Evolutionary conservation across 1,139 yeast genomes (phyloP), one percentile per base, ranked within the genome.

Genomic region (Neolecta irregularis): DNA sequence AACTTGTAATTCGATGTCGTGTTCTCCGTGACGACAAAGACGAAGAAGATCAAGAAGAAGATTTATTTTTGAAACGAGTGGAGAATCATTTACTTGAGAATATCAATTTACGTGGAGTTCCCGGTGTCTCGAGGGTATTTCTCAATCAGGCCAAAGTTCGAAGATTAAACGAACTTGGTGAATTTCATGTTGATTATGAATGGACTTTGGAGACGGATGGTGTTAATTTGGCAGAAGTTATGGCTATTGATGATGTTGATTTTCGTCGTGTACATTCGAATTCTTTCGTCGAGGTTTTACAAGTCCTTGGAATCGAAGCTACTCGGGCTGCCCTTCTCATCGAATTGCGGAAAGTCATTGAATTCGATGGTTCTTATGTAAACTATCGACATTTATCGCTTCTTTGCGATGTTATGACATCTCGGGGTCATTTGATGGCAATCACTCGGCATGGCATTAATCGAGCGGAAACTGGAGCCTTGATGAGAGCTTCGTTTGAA

Each of bases 161-260:
- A 13, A 32, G 36, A 12, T 38, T 41, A 22, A 37, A 43, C 18
- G 46, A 46, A 26, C 67, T 76, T 35, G 98, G 98, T 50, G 95
- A 81, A 45, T 88, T 64, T 53, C 70, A 71, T 44, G 88, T 80
- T 60, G 77, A 78, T 44, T 85, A 81, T 55, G 96, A 88, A 57
- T 88, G 96, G 96, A 95, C 83, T 25, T 67, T 91, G 57, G 99
- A 91, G 68, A 85, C 98, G 2, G 98, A 91, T 62, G 99, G 99
- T 65, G 88, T 81, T 39, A 91, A 88, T 53, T 67, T 91, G 50
- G 78, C 95, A 2, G 95, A 85, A 52, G 98, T 88, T 37, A 80
- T 91, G 77, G 69, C 88, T 30, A 88, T 83, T 41, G 85, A 83
- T 18, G 98, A 98, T 52, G 95, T 91, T 36, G 96, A 88, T 56